Base-by-base conservation (phyloP, 495 filamentous ascomycete species). In the Penicillium alfredii region DNA sequence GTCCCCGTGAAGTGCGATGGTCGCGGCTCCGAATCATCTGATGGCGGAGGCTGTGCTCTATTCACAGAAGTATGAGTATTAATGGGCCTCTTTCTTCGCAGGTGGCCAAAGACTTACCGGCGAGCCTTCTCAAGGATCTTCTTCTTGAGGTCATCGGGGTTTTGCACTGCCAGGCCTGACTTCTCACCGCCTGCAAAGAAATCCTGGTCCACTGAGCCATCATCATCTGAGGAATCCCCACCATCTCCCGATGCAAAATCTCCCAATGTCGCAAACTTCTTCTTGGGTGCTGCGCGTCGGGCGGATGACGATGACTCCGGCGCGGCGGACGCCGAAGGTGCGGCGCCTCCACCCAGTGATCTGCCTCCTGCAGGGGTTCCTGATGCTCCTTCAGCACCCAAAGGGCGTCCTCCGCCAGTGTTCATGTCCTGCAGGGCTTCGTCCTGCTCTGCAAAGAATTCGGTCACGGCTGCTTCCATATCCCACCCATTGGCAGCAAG, bases 161-260 rank as follows among this genome's bases (percentile, higher is more conserved):
- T 89, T 56, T 96, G 86, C 35, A 98, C 88, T 3, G 92, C 93
- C 18, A 97, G 64, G 4, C 89, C 93, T 14, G 89, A 95, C 65
- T 98, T 98, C 68, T 95, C 92, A 29, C 92, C 92, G 33, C 92
- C 92, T 6, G 92, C 84, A 57, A 93, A 98, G 31, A 95, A 73
- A 56, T 96, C 86, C 37, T 86, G 77, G 5, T 81, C 77, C 21
- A 72, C 68, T 15, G 78, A 65, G 4, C 75, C 74, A 20, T 80
- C 76, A 4, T 80, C 74, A 11, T 78, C 74, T 17, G 80, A 73
- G 4, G 73, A 73, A 32, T 84, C 74, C 13, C 76, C 77, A 10
- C 74, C 76, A 21, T 52, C 47, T 20, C 53, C 64, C 26, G 61
- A 54, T 19, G 66, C 41, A 33, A 72, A 49, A 33, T 74, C 73